phyloP scores from a whole-genome alignment of 2,329 filamentous ascomycete genomes.

The Coniella lustricola region DNA sequence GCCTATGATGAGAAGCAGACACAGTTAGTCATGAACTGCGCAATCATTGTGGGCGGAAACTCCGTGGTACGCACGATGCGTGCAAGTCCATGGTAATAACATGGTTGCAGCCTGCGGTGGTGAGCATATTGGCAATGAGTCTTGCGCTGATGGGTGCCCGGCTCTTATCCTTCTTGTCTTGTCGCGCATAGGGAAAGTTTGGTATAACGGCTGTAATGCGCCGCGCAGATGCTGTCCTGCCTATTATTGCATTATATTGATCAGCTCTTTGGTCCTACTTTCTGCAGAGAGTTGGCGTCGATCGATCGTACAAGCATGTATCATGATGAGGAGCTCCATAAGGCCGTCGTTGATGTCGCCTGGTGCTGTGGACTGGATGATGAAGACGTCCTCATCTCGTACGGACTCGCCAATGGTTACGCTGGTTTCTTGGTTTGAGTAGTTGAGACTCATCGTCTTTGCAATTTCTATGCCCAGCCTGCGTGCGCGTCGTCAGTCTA shows the following conservation, averaged over 20 bases:
- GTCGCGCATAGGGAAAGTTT: slow-evolving; percentile 92
- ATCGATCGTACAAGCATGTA: slow-evolving; percentile 69
- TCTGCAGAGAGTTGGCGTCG: background rate
- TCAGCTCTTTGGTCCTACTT: background rate
- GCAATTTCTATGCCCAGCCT: slow-evolving; percentile 72
- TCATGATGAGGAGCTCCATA: slow-evolving; percentile 98
- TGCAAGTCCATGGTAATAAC: slow-evolving; percentile 97
- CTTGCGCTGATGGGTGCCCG: slow-evolving; percentile 95
- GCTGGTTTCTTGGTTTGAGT: slow-evolving; percentile 80
- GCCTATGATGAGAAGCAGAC: slow-evolving; percentile 38
- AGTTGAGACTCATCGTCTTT: slow-evolving; percentile 74
- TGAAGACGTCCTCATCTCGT: slow-evolving; percentile 96
- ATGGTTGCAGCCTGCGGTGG: slow-evolving; percentile 70
- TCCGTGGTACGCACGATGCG: slow-evolving; percentile 59
- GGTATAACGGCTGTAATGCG: slow-evolving; percentile 93
- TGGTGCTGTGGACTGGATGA: slow-evolving; percentile 88
- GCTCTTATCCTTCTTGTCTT: slow-evolving; percentile 62
- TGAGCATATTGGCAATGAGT: slow-evolving; percentile 94
- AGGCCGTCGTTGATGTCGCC: slow-evolving; percentile 97
- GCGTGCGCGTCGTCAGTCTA: slow-evolving; percentile 10
- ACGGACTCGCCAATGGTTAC: slow-evolving; percentile 96
- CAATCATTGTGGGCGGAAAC: background rate
- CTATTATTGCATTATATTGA: background rate
- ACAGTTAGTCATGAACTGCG: slow-evolving; percentile 45
- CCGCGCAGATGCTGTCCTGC: slow-evolving; percentile 63